Conservation (phyloP, 2,329 filamentous ascomycete species). For the Shiraia sp. region DNA sequence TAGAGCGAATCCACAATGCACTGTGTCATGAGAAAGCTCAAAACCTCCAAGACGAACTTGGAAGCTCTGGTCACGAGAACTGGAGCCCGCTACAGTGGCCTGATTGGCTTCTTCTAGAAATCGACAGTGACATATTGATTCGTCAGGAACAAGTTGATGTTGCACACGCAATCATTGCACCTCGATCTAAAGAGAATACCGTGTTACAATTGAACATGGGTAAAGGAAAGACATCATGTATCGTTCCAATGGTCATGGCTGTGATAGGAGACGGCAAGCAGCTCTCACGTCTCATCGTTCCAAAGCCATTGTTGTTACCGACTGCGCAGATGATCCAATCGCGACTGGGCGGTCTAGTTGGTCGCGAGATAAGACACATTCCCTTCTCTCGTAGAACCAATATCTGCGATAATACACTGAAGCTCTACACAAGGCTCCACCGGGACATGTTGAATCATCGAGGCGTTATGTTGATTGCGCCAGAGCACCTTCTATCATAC, state of each 20-base stretch:
- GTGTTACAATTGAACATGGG: conserved; percentile 40
- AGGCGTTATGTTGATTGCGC: conserved; percentile 61
- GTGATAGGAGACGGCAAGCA: conserved; percentile 46
- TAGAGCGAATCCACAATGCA: conserved; percentile 46
- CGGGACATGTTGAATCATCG: conserved; percentile 37
- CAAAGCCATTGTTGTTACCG: conserved; percentile 55
- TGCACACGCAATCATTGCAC: conserved; percentile 57
- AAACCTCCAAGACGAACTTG: conserved; percentile 36
- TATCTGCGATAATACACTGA: conserved; percentile 38
- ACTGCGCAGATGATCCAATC: conserved; percentile 62
- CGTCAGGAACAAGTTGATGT: conserved; percentile 63
- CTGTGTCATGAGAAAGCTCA: conserved; percentile 18
- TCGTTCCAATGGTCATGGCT: conserved; percentile 30
- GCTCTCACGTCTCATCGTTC: conserved; percentile 63
- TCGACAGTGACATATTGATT: conserved; percentile 65
- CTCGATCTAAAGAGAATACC: conserved; percentile 20
- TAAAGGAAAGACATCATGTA: conserved; percentile 54
- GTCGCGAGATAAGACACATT: conserved; percentile 58
- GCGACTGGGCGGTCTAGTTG: conserved; percentile 60
- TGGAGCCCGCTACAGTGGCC: conserved; percentile 59
- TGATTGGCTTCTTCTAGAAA: conserved; percentile 67
- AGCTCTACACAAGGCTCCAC: conserved; percentile 44
- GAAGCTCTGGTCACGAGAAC: conserved; percentile 57
- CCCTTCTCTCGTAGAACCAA: conserved; percentile 58
- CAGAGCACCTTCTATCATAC: conserved; percentile 66